Evolutionary conservation across 1,284 basidiomycete genomes (phyloP), one percentile per base, ranked within the genome.

Genomic region (Cutaneotrichosporon dermatis): DNA sequence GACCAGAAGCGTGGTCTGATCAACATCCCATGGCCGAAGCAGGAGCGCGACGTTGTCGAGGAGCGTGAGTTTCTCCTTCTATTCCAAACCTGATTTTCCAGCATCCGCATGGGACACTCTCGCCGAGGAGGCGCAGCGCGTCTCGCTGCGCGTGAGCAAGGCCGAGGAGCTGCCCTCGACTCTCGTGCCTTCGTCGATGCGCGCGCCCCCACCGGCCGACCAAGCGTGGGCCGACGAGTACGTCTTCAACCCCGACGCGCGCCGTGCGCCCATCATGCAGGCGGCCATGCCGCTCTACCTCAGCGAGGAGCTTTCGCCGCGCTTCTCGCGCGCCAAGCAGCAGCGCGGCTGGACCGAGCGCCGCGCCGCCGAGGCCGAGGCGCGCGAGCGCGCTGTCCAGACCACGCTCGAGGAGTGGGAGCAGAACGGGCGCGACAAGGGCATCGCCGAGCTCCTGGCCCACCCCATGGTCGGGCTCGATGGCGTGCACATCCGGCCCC

Each of bases 241-340:
- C 61, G 64, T 66, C 46, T 59, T 68, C 55, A 46, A 51, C 45
- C 57, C 64, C 42, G 34, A 33, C 4, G 33, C 52, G 8, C 58
- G 63, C 49, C 10, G 16, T 46, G 45, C 62, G 41, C 55, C 56
- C 0, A n/a, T 41, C 2, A 57, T 74, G 40, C 74, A 79, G 61
- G 58, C 67, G 33, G 56, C 71, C 16, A 77, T 79, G 76, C 77
- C 77, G 0, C 61, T 79, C 4, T 77, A 76, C 63, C 67, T 79
- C 15, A 65, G 63, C 41, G 75, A 79, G 53, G 77, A 79, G 63
- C 67, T 79, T 0, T 68, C 70, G 16, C 76, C 76, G 34, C 67
- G 77, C 57, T 76, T 73, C 61, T 69, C 69, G 12, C 69, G 70
- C n/a, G 63, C 66, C 9, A 77, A 76, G 65, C 62, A 62, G 51